Evolutionary conservation across 306 rosid species (phyloP).

Genomic region (Benincasa hispida): DNA sequence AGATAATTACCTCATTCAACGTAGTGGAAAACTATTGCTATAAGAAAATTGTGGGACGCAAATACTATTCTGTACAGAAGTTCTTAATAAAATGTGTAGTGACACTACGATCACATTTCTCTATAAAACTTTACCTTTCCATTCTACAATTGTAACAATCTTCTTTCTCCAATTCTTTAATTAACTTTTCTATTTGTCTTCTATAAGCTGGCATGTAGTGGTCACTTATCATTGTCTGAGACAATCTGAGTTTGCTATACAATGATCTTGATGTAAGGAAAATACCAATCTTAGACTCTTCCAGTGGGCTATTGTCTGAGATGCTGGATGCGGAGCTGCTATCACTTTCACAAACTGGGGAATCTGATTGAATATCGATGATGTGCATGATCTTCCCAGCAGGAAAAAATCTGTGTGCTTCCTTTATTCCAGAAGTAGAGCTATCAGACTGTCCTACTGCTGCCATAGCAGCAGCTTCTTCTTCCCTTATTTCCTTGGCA

Average conservation of each 20-base stretch:
- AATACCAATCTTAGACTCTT: conserved; percentile 52
- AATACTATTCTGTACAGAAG: conserved; percentile 17
- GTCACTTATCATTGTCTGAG: conserved; percentile 90
- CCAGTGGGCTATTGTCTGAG: conserved; percentile 28
- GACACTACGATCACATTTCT: background rate
- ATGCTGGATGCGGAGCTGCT: conserved; percentile 27
- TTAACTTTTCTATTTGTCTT: conserved; percentile 66
- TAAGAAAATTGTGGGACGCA: conserved; percentile 12
- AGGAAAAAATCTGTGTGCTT: conserved; percentile 72
- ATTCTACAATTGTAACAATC: conserved; percentile 18
- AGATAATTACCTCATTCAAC: background rate
- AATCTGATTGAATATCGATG: conserved; percentile 25
- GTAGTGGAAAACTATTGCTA: background rate
- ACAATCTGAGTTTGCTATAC: conserved; percentile 72
- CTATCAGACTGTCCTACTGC: conserved; percentile 45
- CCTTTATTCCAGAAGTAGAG: conserved; percentile 42
- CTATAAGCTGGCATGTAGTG: conserved; percentile 92
- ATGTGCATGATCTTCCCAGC: conserved; percentile 91
- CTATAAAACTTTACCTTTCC: conserved; percentile 27
- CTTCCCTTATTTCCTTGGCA: conserved; percentile 30
- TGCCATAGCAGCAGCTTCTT: conserved; percentile 53
- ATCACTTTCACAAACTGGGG: conserved; percentile 26
- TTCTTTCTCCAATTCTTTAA: conserved; percentile 54
- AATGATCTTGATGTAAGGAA: conserved; percentile 69
- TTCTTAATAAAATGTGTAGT: background rate